A percentile compares a stretch with the other conserved stretches of the same genome.
phyloP scores from a whole-genome alignment of 495 filamentous ascomycete genomes.

The Schizothecium vesticola region DNA sequence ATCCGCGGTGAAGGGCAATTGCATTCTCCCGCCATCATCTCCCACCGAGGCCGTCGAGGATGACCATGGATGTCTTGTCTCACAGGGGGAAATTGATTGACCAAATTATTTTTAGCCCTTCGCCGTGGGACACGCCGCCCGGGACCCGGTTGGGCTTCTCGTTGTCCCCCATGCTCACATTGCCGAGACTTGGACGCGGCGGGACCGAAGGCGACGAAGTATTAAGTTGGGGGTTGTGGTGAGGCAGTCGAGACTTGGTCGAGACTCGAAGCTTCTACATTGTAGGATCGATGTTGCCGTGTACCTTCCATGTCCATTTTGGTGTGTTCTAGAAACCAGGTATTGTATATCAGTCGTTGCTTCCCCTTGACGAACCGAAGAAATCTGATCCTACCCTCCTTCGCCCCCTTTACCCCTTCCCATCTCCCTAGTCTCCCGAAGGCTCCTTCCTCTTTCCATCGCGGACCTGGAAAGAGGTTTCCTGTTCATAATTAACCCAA shows the following conservation, averaged over 20 bases:
- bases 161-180: neutral
- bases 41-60: neutral
- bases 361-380: neutral
- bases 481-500: neutral
- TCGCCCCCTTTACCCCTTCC: neutral
- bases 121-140: neutral
- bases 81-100: neutral
- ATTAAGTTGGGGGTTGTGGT: neutral
- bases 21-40: constrained; percentile 11
- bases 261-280: neutral
- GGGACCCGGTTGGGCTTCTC: neutral
- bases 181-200: neutral
- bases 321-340: constrained; percentile 1
- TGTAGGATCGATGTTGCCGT: neutral
- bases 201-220: neutral
- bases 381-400: neutral
- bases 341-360: neutral
- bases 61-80: neutral
- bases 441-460: constrained; percentile 3
- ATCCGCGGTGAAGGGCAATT: neutral
- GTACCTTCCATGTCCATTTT: neutral
- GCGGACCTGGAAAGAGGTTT: constrained; percentile 1
- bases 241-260: neutral
- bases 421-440: neutral
- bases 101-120: neutral